Evolutionary conservation across 2,329 filamentous ascomycete genomes (phyloP).

Genomic region (Pezicula rhizophila): DNA sequence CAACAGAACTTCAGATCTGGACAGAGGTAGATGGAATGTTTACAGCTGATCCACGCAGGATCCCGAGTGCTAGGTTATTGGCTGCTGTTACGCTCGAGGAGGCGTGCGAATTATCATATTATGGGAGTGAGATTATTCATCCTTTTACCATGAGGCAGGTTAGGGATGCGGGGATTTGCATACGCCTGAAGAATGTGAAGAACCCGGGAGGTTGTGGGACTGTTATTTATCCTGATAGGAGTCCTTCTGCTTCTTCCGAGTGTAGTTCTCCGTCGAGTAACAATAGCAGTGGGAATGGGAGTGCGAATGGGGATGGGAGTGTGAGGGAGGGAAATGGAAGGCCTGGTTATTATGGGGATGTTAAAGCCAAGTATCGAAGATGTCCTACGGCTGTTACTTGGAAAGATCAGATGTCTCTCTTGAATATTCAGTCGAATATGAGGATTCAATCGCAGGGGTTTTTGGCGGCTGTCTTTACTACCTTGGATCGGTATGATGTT

Average conservation of each 20-base stretch:
- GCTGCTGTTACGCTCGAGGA: conserved; percentile 57
- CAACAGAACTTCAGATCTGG: conserved; percentile 64
- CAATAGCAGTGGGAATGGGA: neutral
- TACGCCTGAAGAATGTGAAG: conserved; percentile 66
- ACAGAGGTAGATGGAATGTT: conserved; percentile 72
- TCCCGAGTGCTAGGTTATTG: conserved; percentile 56
- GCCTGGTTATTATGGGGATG: conserved; percentile 23
- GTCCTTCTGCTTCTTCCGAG: neutral
- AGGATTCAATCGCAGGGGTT: conserved; percentile 47
- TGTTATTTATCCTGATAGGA: conserved; percentile 6
- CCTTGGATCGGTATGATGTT: conserved; percentile 41
- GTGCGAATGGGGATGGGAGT: too few relatives aligned
- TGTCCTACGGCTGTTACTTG: conserved; percentile 37
- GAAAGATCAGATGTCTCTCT: conserved; percentile 45
- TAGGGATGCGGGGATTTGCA: conserved; percentile 58
- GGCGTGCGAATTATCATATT: conserved; percentile 59
- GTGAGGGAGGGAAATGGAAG: too few relatives aligned
- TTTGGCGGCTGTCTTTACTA: conserved; percentile 45
- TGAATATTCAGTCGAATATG: conserved; percentile 48
- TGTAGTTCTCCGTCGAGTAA: neutral
- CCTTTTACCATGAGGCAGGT: conserved; percentile 68
- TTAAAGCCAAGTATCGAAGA: conserved; percentile 17
- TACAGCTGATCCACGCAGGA: conserved; percentile 63
- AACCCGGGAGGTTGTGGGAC: conserved; percentile 58
- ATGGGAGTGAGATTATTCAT: conserved; percentile 50